phyloP scores from a whole-genome alignment of 140 eudicot species.

The Anethum foeniculum region DNA sequence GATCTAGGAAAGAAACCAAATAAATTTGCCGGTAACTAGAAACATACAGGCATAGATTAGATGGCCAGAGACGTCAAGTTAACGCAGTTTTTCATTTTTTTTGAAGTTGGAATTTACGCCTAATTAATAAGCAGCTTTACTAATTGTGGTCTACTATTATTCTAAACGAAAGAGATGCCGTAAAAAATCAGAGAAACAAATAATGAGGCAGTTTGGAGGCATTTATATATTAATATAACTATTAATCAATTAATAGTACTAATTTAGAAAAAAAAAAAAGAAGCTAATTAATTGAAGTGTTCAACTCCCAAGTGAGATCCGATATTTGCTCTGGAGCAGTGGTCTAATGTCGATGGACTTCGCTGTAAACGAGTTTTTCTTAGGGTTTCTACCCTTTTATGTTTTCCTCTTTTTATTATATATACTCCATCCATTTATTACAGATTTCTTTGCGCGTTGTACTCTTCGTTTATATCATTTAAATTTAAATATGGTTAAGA shows the following conservation, averaged over 20 bases:
- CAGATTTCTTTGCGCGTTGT: not conserved
- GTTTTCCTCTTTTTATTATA: not conserved
- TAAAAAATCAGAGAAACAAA: not conserved
- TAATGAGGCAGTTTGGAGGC: not conserved
- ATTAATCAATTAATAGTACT: too few species aligned
- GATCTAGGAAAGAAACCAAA: not conserved
- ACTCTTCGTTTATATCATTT: not conserved
- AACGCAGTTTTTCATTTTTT: not conserved
- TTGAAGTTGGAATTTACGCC: too few species aligned
- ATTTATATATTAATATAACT: too few species aligned
- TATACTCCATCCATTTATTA: too few species aligned
- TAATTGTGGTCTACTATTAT: too few species aligned
- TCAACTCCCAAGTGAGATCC: constrained; percentile 2
- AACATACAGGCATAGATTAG: too few species aligned
- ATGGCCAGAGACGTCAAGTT: not conserved
- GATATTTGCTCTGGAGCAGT: not conserved
- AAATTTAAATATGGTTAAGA: too few species aligned
- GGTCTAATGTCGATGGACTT: constrained; percentile 10
- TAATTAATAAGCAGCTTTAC: too few species aligned
- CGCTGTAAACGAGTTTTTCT: constrained; percentile 5
- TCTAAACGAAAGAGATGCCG: not conserved
- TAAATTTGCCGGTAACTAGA: not conserved
- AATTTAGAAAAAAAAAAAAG: not conserved
- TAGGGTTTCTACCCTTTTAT: not conserved
- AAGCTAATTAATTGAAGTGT: too few species aligned